Base-by-base conservation (phyloP, 2,329 filamentous ascomycete species). In the Phyllosticta citriasiana region DNA sequence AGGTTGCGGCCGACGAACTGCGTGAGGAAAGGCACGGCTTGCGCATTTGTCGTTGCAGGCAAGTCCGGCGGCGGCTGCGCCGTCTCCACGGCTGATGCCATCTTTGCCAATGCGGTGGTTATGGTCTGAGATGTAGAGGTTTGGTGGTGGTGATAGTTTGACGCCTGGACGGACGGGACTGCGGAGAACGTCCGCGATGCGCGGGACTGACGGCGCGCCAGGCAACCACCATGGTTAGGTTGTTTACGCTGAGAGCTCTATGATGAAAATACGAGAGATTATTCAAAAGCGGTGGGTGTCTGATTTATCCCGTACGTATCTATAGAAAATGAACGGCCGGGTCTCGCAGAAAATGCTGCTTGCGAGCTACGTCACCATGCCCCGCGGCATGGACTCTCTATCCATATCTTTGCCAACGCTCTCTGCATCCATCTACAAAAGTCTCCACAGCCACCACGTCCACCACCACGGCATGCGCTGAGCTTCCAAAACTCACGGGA, bases 1-100 rank as follows among this genome's bases (percentile, higher is more conserved):
- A 97, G 77, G 50, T 84, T 89, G 72, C 89, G 89, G 73, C 89
- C 89, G 58, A 96, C 79, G 57, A 95, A 83, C 25, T 86, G 84
- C 35, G 75, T 73, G 27, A 90, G 79, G 69, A 83, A 89, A 53
- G 73, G 69, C 61, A 77, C 76, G 22, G 84, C 82, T 68, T 82
- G 78, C 52, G 77, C 71, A 67, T 40, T 40, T 40, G 33, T 40
- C 33, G 14, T 40, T 40, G 33, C 2, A 40, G 33, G 33, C 33
- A 40, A 10, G 33, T 40, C 33, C 8, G 9, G 10, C 33, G 10
- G 33, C 10, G 33, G 33, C 33, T 40, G 33, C 14, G 10, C 33
- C 14, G 33, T 40, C 14, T 40, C 33, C 14, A 12, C 14, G 33
- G 33, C 14, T 40, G 33, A 40, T 40, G 10, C 33, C 33, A 40